These are phyloP conservation scores for Wallacemonas sp. DNA, from an alignment of 208 protist species.

Conservation along the genomic window DNA sequence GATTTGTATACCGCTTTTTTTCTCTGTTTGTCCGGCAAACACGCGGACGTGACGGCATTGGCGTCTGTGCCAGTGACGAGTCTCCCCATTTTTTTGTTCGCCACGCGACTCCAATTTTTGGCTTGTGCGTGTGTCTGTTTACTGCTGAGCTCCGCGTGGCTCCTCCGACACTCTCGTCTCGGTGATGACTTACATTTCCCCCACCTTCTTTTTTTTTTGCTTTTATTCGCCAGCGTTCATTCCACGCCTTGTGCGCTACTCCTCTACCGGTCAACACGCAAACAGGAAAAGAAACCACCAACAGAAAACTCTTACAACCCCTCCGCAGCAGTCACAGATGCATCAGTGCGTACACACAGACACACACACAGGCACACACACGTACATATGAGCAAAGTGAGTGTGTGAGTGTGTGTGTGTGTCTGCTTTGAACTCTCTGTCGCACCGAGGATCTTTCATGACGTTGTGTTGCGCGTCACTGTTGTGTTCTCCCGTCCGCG, in stretches of 20 bases:
- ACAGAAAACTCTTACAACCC: no score
- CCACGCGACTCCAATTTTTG: no score
- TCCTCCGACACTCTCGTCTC: no score
- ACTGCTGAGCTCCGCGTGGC: no score
- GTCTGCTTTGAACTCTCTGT: no score
- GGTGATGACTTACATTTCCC: no score
- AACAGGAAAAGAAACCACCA: background rate
- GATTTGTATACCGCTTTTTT: background rate
- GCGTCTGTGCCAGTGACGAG: background rate
- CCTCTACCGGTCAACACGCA: background rate
- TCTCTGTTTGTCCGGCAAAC: background rate
- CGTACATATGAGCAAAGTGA: background rate
- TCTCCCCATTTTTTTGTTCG: background rate
- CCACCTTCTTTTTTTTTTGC: conserved; percentile 7
- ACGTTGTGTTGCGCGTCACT: no score
- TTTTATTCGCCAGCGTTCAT: background rate
- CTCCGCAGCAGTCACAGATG: no score
- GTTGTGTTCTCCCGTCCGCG: no score
- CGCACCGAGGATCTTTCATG: no score
- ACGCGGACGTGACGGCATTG: no score
- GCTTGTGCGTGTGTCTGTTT: background rate
- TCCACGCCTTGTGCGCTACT: background rate
- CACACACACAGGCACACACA: background rate
- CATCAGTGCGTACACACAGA: background rate
- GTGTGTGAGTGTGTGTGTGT: background rate